A percentile compares a stretch with the other conserved stretches of the same genome.
phyloP scores from a whole-genome alignment of 768 basidiomycete genomes.

The Dioszegia hungarica region DNA sequence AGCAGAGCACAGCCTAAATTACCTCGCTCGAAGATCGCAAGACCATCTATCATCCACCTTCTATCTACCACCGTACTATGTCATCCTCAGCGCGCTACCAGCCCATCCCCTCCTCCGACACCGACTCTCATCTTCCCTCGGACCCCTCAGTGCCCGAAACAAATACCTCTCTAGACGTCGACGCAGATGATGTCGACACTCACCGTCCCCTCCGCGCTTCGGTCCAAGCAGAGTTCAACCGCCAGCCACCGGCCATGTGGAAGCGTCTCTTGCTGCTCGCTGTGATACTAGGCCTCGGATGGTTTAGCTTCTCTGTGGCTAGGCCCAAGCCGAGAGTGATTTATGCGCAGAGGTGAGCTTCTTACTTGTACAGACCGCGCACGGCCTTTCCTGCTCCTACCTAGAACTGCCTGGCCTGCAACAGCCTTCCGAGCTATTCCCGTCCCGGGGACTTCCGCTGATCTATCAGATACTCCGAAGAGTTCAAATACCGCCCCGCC shows the following conservation, averaged over 20 bases:
- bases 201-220: constrained; percentile 34
- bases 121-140: neutral
- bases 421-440: too few relatives aligned
- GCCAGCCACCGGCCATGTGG: constrained; percentile 52
- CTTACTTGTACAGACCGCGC: constrained; percentile 12
- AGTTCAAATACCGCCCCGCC: constrained; percentile 75
- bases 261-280: constrained; percentile 55
- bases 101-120: constrained; percentile 2
- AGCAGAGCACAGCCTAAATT: too few relatives aligned
- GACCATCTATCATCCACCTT: too few relatives aligned
- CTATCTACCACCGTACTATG: neutral
- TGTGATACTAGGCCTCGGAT: constrained; percentile 53
- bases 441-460: too few relatives aligned
- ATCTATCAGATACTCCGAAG: constrained; percentile 66
- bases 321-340: constrained; percentile 49
- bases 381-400: too few relatives aligned
- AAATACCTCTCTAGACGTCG: neutral
- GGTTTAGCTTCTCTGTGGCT: constrained; percentile 52
- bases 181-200: neutral
- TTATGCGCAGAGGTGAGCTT: constrained; percentile 64
- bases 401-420: too few relatives aligned
- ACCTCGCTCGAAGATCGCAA: too few relatives aligned
- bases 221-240: constrained; percentile 51
- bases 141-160: neutral
- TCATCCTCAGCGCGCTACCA: neutral